Base-by-base conservation (phyloP, 805 yeast genomes). In the Kuraishia capsulata region DNA sequence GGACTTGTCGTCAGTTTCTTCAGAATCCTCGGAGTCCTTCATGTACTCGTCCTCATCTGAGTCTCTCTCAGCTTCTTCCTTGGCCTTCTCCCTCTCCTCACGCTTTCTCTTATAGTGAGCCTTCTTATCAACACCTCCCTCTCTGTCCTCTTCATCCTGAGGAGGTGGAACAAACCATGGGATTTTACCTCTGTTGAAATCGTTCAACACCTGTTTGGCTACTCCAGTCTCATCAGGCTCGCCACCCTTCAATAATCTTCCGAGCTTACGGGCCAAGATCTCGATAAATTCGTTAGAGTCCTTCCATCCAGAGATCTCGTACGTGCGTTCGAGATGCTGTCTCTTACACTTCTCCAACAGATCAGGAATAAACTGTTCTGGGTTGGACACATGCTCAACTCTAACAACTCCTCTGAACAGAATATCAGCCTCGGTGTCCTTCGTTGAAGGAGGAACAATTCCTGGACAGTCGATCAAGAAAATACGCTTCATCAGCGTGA, bases 81-180 rank as follows among this genome's bases (percentile, higher is more conserved):
- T 55, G 30, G 58, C 64, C 16, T 53, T 59, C 43, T 64, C 74
- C 44, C 69, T 61, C 45, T 71, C 76, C 13, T 67, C 71, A 47
- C 78, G 62, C 60, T 68, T 69, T 51, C 76, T 64, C 59, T 71
- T 74, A 17, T 8, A 28, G 47, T 65, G 63, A 34, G 62, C 63
- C 2, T 74, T 75, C 56, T 70, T 71, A 53, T 70, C 71, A 51
- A 71, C 81, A 41, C 64, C 79, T 33, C 78, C 84, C 21, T 67
- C 67, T 57, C 73, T 68, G 19, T 59, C 73, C 39, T 72, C 79
- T 20, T 64, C 71, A 44, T 76, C 84, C 48, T 79, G 74, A 31
- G 97, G 97, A 21, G 98, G 98, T 20, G 92, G 78, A 24, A 86
- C 86, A 57, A 90, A 90, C 98, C 98, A 90, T 19, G 98, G 98